A percentile compares a stretch with the other conserved stretches of the same genome.
phyloP scores from a whole-genome alignment of 805 yeast genomes.

The Metschnikowia cerradonensis region DNA sequence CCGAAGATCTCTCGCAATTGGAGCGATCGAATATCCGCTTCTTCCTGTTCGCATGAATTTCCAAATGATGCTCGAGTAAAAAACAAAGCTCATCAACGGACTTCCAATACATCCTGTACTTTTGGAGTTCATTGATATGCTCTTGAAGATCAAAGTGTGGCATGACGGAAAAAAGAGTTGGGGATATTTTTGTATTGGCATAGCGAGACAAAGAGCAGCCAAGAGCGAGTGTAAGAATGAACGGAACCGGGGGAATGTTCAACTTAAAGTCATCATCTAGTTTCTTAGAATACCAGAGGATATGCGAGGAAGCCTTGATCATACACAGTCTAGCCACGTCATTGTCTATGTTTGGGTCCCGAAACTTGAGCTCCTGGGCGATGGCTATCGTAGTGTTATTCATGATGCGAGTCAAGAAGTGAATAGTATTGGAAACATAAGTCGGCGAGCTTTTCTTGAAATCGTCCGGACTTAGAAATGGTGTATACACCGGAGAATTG shows the following conservation, averaged over 20 bases:
- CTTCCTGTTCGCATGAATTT: conserved; percentile 19
- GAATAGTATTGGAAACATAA: conserved; percentile 20
- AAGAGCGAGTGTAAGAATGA: neutral
- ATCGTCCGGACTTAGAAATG: neutral
- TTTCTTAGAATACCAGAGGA: conserved; percentile 22
- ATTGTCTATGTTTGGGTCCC: conserved; percentile 20
- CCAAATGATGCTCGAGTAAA: conserved; percentile 10
- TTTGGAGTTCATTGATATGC: conserved; percentile 19
- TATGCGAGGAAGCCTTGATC: conserved; percentile 23
- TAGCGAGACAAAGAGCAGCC: conserved; percentile 1
- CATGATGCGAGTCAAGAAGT: conserved; percentile 26
- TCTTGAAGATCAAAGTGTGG: conserved; percentile 17
- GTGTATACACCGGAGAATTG: neutral
- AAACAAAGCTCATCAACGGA: conserved; percentile 26
- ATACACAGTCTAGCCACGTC: conserved; percentile 23
- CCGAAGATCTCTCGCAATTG: neutral
- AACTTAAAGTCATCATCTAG: conserved; percentile 19
- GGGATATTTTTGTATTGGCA: neutral
- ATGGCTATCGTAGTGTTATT: conserved; percentile 25
- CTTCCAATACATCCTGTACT: conserved; percentile 24
- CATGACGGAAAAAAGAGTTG: neutral
- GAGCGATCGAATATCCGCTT: neutral
- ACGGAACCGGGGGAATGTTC: conserved; percentile 26
- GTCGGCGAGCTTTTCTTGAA: conserved; percentile 5
- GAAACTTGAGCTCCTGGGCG: conserved; percentile 26